Evolutionary conservation across 192 early-diverging fungal genomes (phyloP).

Genomic region (Podila clonocystis): DNA sequence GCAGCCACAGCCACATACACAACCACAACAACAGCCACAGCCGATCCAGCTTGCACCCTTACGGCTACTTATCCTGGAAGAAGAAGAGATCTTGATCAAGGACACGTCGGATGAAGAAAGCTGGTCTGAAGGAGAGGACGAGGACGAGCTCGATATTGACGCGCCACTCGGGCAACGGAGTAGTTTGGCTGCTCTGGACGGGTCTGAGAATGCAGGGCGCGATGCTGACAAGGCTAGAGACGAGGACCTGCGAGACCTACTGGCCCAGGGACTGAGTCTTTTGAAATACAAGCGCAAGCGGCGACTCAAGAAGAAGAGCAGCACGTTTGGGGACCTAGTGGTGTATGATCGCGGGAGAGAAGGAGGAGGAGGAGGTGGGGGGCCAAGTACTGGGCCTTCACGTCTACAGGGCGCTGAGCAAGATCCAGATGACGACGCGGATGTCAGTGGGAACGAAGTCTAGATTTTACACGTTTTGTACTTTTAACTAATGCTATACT

Average conservation of each 20-base stretch:
- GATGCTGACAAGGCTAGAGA: neutral
- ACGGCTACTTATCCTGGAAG: slow-evolving; percentile 25
- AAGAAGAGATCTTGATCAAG: slow-evolving; percentile 30
- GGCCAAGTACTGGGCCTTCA: neutral
- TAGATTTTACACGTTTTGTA: neutral
- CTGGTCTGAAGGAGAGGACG: slow-evolving; percentile 1
- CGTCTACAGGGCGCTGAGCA: neutral
- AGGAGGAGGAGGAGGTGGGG: neutral
- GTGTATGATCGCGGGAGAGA: neutral
- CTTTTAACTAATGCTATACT: neutral
- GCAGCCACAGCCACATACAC: neutral
- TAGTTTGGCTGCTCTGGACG: neutral
- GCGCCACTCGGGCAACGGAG: too few relatives aligned
- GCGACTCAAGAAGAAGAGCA: slow-evolving; percentile 3
- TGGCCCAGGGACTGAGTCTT: neutral
- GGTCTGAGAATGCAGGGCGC: neutral
- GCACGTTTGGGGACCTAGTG: slow-evolving; percentile 10
- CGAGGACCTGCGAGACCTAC: neutral
- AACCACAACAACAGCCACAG: neutral
- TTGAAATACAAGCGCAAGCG: neutral
- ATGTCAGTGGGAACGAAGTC: neutral
- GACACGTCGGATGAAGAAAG: slow-evolving; percentile 23
- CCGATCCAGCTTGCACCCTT: neutral
- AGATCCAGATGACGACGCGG: neutral
- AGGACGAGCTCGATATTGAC: neutral